phyloP scores from a whole-genome alignment of 805 yeast species.

The Candida pseudofarinosa region DNA sequence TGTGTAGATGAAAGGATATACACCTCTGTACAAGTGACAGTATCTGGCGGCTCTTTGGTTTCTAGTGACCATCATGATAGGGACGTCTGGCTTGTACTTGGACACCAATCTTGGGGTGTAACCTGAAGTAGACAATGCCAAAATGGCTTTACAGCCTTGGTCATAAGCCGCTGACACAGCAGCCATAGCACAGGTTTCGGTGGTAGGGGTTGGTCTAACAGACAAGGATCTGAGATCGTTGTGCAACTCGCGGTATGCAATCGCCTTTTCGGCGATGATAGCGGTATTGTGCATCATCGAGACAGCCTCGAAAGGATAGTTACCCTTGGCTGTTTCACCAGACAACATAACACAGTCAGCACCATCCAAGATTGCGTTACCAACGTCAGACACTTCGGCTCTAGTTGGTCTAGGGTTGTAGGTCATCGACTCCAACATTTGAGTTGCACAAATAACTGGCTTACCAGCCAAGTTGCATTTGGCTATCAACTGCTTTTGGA shows the following conservation, averaged over 20 bases:
- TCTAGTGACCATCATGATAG: slow-evolving; percentile 97
- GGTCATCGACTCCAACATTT: slow-evolving; percentile 99
- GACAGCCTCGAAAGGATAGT: slow-evolving; percentile 96
- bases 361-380: slow-evolving; percentile 98
- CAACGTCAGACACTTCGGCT: slow-evolving; percentile 99
- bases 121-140: slow-evolving; percentile 94
- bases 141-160: slow-evolving; percentile 94
- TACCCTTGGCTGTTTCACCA: slow-evolving; percentile 99
- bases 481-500: slow-evolving; percentile 97
- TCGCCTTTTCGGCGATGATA: slow-evolving; percentile 93
- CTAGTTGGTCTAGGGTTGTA: slow-evolving; percentile 99
- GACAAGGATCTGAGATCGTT: slow-evolving; percentile 86
- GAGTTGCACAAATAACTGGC: slow-evolving; percentile 99
- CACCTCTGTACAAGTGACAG: slow-evolving; percentile 97
- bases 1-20: slow-evolving; percentile 89
- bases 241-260: slow-evolving; percentile 80
- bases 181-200: slow-evolving; percentile 96
- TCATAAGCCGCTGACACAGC: slow-evolving; percentile 96
- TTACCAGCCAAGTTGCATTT: slow-evolving; percentile 99
- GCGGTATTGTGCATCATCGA: slow-evolving; percentile 98
- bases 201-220: slow-evolving; percentile 83
- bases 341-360: slow-evolving; percentile 99
- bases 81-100: slow-evolving; percentile 96
- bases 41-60: slow-evolving; percentile 89
- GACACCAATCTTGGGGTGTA: slow-evolving; percentile 92